A percentile compares a stretch with the other conserved stretches of the same genome.
Conservation (phyloP, 2,329 filamentous ascomycete genomes). For the Neofusicoccum umdonicola region DNA sequence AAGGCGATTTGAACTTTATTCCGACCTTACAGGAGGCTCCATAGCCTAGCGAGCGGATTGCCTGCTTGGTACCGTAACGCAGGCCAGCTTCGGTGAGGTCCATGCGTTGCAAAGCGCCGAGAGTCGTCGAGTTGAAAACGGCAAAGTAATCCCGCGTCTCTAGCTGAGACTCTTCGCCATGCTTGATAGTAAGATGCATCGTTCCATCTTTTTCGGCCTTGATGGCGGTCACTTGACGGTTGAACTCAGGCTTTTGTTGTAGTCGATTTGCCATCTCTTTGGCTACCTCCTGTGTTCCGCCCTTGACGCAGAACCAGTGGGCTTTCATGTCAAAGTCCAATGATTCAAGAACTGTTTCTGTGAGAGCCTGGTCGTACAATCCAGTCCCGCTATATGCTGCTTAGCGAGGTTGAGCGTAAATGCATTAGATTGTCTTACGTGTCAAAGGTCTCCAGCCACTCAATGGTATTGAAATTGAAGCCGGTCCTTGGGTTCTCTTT, state of each 20-base stretch:
- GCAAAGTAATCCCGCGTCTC: constrained; percentile 24
- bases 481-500: neutral
- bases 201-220: neutral
- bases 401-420: neutral
- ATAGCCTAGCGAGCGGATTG: constrained; percentile 34
- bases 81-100: constrained; percentile 26
- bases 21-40: constrained; percentile 34
- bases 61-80: constrained; percentile 26
- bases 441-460: constrained; percentile 11
- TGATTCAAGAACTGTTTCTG: constrained; percentile 35
- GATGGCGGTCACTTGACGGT: constrained; percentile 25
- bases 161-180: neutral
- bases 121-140: constrained; percentile 34
- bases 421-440: neutral
- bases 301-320: constrained; percentile 33
- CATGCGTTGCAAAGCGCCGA: constrained; percentile 31
- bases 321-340: constrained; percentile 29
- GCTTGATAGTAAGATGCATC: neutral
- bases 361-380: constrained; percentile 38
- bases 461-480: constrained; percentile 13
- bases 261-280: constrained; percentile 30
- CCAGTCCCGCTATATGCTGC: constrained; percentile 22
- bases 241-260: constrained; percentile 17
- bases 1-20: constrained; percentile 37
- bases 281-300: constrained; percentile 24